Conservation (phyloP, 106 monocot species). For the Iris macrosiphon region DNA sequence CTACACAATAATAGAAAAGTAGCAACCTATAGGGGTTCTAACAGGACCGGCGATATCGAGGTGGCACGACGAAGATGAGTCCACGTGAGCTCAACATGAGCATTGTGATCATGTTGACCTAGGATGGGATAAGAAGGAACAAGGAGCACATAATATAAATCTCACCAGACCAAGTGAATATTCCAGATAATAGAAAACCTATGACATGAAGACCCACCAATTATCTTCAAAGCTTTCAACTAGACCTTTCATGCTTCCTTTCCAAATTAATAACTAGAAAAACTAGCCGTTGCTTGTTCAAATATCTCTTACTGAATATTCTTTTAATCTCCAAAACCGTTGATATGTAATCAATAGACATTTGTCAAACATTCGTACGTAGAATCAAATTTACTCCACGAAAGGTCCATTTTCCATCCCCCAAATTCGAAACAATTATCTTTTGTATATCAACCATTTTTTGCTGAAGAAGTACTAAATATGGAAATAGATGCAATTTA, state of each 20-base stretch:
- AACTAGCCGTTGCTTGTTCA: slow-evolving; percentile 8
- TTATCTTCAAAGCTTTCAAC: neutral
- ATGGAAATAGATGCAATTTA: slow-evolving; percentile 1
- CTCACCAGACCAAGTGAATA: slow-evolving; percentile 22
- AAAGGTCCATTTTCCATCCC: neutral
- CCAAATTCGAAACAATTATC: neutral
- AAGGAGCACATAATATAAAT: slow-evolving; percentile 2
- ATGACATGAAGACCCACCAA: slow-evolving; percentile 8
- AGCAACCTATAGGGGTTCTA: neutral
- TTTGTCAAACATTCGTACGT: too few species aligned
- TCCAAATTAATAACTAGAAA: neutral
- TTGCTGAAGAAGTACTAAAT: neutral
- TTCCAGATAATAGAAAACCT: slow-evolving; percentile 13
- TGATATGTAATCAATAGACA: neutral
- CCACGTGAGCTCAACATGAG: neutral
- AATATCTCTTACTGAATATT: neutral
- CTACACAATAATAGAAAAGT: slow-evolving; percentile 4
- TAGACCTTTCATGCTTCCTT: neutral
- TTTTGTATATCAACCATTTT: neutral
- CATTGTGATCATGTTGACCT: slow-evolving; percentile 11
- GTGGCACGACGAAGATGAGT: neutral
- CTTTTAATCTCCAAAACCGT: neutral
- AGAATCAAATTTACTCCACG: neutral
- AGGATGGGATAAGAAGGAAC: slow-evolving; percentile 19
- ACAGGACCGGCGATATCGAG: neutral